Base-by-base conservation (phyloP, 495 filamentous ascomycete species). In the Bathelium albidoporum region DNA sequence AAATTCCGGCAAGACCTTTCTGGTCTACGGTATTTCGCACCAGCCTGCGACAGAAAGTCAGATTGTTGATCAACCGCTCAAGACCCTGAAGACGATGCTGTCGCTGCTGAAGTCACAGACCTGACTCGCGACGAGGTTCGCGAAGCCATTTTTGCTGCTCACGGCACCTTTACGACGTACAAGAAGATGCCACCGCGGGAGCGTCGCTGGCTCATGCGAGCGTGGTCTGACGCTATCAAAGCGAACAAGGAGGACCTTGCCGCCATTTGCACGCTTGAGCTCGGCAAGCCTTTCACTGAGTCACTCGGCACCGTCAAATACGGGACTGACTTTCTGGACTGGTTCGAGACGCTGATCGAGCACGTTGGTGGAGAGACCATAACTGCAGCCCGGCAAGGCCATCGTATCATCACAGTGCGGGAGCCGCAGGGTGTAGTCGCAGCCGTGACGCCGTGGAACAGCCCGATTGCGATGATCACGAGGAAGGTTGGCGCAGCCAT, bases 1-100 rank as follows among this genome's bases (percentile, higher is more conserved):
- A 43, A 78, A 82, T 66, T 90, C 88, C 1, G 86, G 86, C 53
- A 83, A 90, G 74, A 92, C 88, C 24, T 96, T 96, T 69, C 82
- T 90, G 60, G 87, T 92, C 34, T 77, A 83, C 65, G 88, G 87
- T 88, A 78, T 55, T 63, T 32, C 58, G 39, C 14, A 60, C 11
- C 20, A 24, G n/a, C n/a, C n/a, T 67, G 26, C 36, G 16, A 24
- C 1, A 22, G 32, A 59, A 29, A 2, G 20, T 32, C 9, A 11
- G 16, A 32, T 58, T 58, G 32, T 53, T 39, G 24, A 44, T 22
- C 20, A 43, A 29, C 18, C 18, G n/a, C n/a, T n/a, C 39, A 49
- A 63, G 64, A 66, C 29, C 64, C 64, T 41, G 60, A 62, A 59
- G 52, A 34, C 29, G 11, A 58, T 62, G 44, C 63, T 55, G 45